Base-by-base conservation (phyloP, 78 protist species). In the Goniomonas avonlea region DNA sequence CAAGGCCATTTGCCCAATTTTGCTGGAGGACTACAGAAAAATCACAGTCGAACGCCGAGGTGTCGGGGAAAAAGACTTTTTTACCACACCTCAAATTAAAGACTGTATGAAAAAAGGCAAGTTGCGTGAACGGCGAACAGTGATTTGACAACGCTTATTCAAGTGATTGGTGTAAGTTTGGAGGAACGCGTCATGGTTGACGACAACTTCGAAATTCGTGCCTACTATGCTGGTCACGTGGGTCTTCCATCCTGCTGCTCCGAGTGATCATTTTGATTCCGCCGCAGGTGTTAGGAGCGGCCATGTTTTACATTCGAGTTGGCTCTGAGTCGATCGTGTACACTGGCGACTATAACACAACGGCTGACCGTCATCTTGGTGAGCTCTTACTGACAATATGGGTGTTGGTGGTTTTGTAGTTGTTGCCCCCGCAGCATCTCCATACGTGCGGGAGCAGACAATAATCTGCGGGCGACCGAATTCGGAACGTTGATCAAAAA, bases 321-420 rank as follows among this genome's bases (percentile, higher is more conserved):
- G 93, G 91, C 25, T 84, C 77, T 13, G 85, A 84, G 47, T 81
- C 92, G 11, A 90, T 89, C 13, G 86, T 97, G 15, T 97, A 96
- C 89, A 94, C 98, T 0, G 99, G 99, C 39, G 99, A 97, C 88
- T 97, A 93, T 79, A 97, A 95, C 87, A 94, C 90, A 90, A 91
- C 98, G n/a, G 89, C 99, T 3, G 99, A 96, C 84, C 70, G 98
- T n/a, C 98, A 96, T 55, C 86, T 96, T 25, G 86, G 88, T n/a
- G n/a, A n/a, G n/a, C n/a, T n/a, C n/a, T n/a, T n/a, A n/a, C n/a
- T n/a, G n/a, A n/a, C n/a, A n/a, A n/a, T n/a, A n/a, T n/a, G n/a
- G n/a, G n/a, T n/a, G n/a, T n/a, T 13, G 4, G 84, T 8, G 77
- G n/a, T n/a, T n/a, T n/a, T n/a, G n/a, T n/a, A n/a, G n/a, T n/a